Conservation (phyloP, 805 yeast species). For the Candida argentea region DNA sequence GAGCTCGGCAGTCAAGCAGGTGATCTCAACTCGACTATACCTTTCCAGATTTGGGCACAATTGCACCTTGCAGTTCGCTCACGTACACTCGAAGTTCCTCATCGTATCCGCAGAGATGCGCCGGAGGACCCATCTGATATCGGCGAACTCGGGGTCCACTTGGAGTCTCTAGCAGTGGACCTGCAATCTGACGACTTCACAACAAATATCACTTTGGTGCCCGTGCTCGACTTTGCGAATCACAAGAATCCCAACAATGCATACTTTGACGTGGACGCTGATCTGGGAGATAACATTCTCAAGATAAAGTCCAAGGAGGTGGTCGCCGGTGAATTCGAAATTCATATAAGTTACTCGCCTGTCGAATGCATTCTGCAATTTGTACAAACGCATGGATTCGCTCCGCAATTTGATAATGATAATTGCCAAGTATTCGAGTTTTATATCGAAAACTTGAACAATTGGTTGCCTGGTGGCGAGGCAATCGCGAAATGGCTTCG, state of each 20-base stretch:
- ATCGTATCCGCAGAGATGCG: conserved; percentile 10
- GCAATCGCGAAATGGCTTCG: conserved; percentile 19
- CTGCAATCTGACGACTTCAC: conserved; percentile 24
- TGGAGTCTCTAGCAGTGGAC: not conserved
- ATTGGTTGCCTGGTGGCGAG: conserved; percentile 5
- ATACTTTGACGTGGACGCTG: conserved; percentile 48
- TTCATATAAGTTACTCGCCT: conserved; percentile 18
- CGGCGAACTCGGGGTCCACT: not conserved
- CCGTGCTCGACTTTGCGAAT: conserved; percentile 59
- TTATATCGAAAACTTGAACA: conserved; percentile 4
- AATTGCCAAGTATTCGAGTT: conserved; percentile 9
- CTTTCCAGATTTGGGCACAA: conserved; percentile 16
- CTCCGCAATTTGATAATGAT: conserved; percentile 10
- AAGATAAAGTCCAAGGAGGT: conserved; percentile 4
- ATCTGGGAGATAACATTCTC: conserved; percentile 33
- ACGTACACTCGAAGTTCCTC: conserved; percentile 57
- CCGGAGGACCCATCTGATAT: too few relatives aligned
- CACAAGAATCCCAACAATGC: conserved; percentile 44
- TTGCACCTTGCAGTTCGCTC: conserved; percentile 43
- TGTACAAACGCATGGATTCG: conserved; percentile 21
- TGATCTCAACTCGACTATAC: conserved; percentile 7
- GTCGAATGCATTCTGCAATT: conserved; percentile 15
- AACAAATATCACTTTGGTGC: conserved; percentile 50
- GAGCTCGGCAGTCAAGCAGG: not conserved
- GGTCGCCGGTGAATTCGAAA: conserved; percentile 7